Evolutionary conservation across 331 rosid genomes (phyloP).

Genomic region (Malus hybrid): DNA sequence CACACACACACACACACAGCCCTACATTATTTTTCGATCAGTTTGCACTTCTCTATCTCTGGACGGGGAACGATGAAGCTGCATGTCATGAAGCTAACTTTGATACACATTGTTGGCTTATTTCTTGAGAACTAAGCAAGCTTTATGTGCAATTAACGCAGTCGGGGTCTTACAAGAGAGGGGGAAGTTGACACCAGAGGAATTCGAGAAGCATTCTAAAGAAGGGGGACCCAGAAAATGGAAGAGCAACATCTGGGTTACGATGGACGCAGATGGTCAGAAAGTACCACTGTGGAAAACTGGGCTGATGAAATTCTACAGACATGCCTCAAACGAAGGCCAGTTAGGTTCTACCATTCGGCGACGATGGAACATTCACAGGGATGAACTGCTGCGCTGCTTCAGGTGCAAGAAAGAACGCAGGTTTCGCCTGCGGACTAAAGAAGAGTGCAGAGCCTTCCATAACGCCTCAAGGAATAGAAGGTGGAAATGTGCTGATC

Average conservation of each 20-base stretch:
- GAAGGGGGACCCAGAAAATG: conserved; percentile 19
- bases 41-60: no score
- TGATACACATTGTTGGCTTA: neutral
- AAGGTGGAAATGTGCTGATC: conserved; percentile 36
- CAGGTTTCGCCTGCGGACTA: conserved; percentile 26
- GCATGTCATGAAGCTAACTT: neutral
- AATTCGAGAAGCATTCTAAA: conserved; percentile 38
- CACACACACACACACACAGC: no score
- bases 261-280: neutral
- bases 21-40: neutral
- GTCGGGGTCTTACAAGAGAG: neutral
- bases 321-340: conserved; percentile 20
- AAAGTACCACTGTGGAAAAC: conserved; percentile 28
- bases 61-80: neutral
- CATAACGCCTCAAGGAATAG: conserved; percentile 25
- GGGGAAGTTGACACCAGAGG: conserved; percentile 22
- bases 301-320: conserved; percentile 30
- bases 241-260: conserved; percentile 40
- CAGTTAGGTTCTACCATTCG: neutral
- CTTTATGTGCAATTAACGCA: neutral
- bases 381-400: conserved; percentile 41
- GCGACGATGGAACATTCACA: conserved; percentile 21
- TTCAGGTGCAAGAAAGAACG: conserved; percentile 28
- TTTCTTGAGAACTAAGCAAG: neutral
- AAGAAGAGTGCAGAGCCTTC: conserved; percentile 12